A percentile compares a stretch with the other conserved stretches of the same genome.
These are phyloP conservation scores for Komagataella ulmi DNA, from an alignment of 805 yeast species.

Conservation along the genomic window DNA sequence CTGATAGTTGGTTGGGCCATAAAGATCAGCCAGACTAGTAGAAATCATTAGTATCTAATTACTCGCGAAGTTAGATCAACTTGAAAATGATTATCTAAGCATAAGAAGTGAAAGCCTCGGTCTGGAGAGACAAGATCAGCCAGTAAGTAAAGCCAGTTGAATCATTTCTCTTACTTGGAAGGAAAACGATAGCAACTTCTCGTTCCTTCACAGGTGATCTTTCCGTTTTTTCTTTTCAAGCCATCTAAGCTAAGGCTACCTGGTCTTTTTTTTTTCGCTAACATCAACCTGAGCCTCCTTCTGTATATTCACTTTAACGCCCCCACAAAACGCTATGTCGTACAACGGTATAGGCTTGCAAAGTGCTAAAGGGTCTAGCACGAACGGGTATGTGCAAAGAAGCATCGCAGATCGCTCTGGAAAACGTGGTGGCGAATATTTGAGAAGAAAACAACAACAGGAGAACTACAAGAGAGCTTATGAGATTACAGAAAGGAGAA, in stretches of 20 bases:
- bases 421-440: conserved; percentile 21
- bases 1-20: conserved; percentile 4
- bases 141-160: no score
- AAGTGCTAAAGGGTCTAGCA: conserved; percentile 47
- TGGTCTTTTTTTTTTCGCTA: background rate
- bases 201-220: background rate
- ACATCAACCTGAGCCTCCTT: background rate
- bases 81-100: background rate
- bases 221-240: no score
- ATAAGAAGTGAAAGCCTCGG: no score
- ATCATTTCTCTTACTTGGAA: background rate
- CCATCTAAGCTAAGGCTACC: no score
- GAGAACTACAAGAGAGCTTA: conserved; percentile 9
- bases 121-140: no score
- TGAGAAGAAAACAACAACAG: conserved; percentile 19
- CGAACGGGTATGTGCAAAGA: conserved; percentile 47
- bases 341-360: conserved; percentile 45
- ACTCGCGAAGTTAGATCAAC: background rate
- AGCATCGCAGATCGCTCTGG: conserved; percentile 17
- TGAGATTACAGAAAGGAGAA: conserved; percentile 2
- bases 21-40: background rate
- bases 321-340: conserved; percentile 23
- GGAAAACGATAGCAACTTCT: no score
- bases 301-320: background rate
- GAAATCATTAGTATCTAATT: background rate